Base-by-base conservation (phyloP, 139 green algal species). In the Eudorina sp. region DNA sequence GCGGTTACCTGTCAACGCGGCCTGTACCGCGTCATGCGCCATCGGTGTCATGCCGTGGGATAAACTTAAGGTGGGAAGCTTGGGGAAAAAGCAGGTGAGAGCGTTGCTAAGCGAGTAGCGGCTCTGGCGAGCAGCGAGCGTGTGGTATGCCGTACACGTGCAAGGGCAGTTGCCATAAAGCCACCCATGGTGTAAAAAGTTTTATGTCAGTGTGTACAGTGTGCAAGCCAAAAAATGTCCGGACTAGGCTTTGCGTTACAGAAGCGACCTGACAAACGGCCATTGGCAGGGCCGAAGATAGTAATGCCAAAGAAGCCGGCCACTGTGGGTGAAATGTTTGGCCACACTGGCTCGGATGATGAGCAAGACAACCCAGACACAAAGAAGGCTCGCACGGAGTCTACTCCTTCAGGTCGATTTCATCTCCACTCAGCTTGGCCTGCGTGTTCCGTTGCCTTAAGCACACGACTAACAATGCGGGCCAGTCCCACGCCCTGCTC, bases 291-390 rank as follows among this genome's bases (percentile, higher is more conserved):
- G 21, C 53, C 77, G 43, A 84, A 72, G 19, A 68, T 83, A 41
- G 53, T 53, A 13, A 72, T 72, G 77, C 77, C 53, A 27, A 84
- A 84, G 53, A 84, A 84, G 77, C 77, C 77, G n/a, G 77, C 53
- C 3, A 72, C 77, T 19, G 53, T 72, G 0, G 38, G 53, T 60
- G 77, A 84, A 7, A 53, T 72, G 1, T 83, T 83, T 69, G 77
- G 77, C 21, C 5, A 11, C 6, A 21, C 53, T 27, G 77, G 77
- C 16, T 83, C 75, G 34, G 75, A 83, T 25, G 75, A 83, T 69
- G 77, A 84, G 77, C 45, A 72, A 2, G 53, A 53, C 3, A 29
- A 62, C 21, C 23, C 25, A 14, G 13, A 79, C 29, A 53, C 77
- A 1, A 84, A 84, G 53, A 72, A 72, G 77, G 36, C 77, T 5